Conservation (phyloP, 805 yeast species). For the Candida nemodendra region DNA sequence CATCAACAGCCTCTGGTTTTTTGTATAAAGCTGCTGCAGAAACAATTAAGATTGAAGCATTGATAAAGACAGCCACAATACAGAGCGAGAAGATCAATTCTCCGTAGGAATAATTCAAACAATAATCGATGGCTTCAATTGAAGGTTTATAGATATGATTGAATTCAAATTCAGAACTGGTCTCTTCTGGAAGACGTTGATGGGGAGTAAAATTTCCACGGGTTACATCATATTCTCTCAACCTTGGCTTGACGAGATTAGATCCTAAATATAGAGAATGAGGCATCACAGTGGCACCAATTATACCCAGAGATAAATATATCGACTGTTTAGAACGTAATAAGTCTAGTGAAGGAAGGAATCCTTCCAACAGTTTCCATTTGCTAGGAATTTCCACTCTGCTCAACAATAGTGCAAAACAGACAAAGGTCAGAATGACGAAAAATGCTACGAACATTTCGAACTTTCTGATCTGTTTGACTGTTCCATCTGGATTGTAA, state of each 20-base stretch:
- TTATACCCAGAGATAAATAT: slow-evolving; percentile 75
- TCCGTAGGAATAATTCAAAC: slow-evolving; percentile 66
- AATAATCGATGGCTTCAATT: slow-evolving; percentile 65
- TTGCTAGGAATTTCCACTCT: slow-evolving; percentile 56
- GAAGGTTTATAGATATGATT: slow-evolving; percentile 62
- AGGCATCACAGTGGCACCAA: slow-evolving; percentile 97
- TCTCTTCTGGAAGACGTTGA: slow-evolving; percentile 16
- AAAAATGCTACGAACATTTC: slow-evolving; percentile 71
- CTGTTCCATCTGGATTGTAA: slow-evolving; percentile 72
- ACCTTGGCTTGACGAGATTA: slow-evolving; percentile 82
- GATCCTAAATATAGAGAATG: slow-evolving; percentile 84
- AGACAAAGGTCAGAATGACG: slow-evolving; percentile 70
- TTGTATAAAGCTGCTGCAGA: slow-evolving; percentile 77
- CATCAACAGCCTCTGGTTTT: slow-evolving; percentile 69
- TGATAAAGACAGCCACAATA: slow-evolving; percentile 82
- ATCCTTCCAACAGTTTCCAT: slow-evolving; percentile 58
- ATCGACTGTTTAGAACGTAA: slow-evolving; percentile 62
- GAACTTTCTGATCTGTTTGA: slow-evolving; percentile 72
- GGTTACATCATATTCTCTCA: slow-evolving; percentile 67
- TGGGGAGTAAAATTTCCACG: slow-evolving; percentile 15
- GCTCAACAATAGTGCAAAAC: slow-evolving; percentile 70
- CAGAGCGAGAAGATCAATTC: slow-evolving; percentile 72
- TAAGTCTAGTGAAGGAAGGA: slow-evolving; percentile 60
- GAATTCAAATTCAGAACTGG: slow-evolving; percentile 30
- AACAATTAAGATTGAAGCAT: slow-evolving; percentile 77